A percentile compares a stretch with the other conserved stretches of the same genome.
Conservation (phyloP, 2,329 filamentous ascomycete species). For the Calonectria naviculata region DNA sequence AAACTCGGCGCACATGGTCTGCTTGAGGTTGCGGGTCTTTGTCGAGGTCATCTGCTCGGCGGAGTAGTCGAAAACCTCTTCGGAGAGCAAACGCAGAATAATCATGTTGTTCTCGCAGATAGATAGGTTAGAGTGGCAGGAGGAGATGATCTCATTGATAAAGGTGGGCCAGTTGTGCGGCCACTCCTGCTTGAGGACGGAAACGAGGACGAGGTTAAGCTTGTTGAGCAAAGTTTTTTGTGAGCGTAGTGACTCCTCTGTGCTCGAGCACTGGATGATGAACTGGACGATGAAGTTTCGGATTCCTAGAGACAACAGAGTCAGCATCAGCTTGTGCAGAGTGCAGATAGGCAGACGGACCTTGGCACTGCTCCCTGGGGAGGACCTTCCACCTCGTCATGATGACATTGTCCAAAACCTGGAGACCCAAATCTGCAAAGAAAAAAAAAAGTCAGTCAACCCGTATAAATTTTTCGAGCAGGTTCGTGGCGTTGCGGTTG, state of each 20-base stretch:
- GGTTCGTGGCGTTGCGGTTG: neutral
- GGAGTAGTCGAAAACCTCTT: slow-evolving; percentile 99
- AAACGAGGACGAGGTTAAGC: slow-evolving; percentile 96
- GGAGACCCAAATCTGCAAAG: slow-evolving; percentile 82
- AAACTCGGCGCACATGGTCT: slow-evolving; percentile 98
- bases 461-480: slow-evolving; percentile 9
- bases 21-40: slow-evolving; percentile 96
- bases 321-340: slow-evolving; percentile 24
- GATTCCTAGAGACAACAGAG: slow-evolving; percentile 72
- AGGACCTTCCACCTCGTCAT: slow-evolving; percentile 99
- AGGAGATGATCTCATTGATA: slow-evolving; percentile 99
- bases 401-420: slow-evolving; percentile 98
- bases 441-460: slow-evolving; percentile 37
- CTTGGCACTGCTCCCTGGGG: slow-evolving; percentile 94
- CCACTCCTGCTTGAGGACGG: slow-evolving; percentile 99
- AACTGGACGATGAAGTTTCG: slow-evolving; percentile 99
- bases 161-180: slow-evolving; percentile 99
- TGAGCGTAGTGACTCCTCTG: slow-evolving; percentile 86
- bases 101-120: slow-evolving; percentile 99
- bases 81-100: slow-evolving; percentile 92
- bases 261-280: slow-evolving; percentile 92
- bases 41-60: slow-evolving; percentile 99
- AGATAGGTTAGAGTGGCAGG: slow-evolving; percentile 93
- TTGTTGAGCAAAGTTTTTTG: slow-evolving; percentile 96
- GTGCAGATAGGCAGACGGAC: slow-evolving; percentile 52